Conservation (phyloP, 169 alveolate genomes). For the Cryptosporidium tyzzeri region DNA sequence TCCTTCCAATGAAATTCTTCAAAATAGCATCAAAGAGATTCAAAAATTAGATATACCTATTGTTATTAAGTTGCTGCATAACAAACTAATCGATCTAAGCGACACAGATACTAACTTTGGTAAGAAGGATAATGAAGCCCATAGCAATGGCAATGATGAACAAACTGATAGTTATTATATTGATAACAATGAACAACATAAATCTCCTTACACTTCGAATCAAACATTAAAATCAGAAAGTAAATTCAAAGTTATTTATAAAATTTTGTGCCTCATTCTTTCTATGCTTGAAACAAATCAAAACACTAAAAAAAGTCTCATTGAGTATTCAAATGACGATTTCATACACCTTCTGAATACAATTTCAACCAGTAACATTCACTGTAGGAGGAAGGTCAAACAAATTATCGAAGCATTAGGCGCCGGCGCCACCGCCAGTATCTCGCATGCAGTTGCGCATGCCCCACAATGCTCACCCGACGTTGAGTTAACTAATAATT, state of each 20-base stretch:
- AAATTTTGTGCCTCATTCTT: slow-evolving; percentile 38
- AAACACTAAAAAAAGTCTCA: slow-evolving; percentile 12
- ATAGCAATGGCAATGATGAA: neutral
- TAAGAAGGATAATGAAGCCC: neutral
- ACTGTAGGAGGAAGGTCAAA: slow-evolving; percentile 31
- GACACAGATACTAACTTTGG: neutral
- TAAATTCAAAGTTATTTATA: slow-evolving; percentile 23
- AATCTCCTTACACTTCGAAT: neutral
- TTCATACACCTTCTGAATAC: slow-evolving; percentile 1
- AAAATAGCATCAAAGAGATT: slow-evolving; percentile 25
- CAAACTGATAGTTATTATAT: neutral
- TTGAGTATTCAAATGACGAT: slow-evolving; percentile 1
- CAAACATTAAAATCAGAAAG: neutral
- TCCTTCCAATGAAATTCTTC: slow-evolving; percentile 50
- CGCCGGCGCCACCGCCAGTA: neutral
- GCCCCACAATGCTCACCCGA: neutral
- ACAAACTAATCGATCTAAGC: slow-evolving; percentile 15
- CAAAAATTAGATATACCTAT: slow-evolving; percentile 41
- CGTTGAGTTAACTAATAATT: neutral
- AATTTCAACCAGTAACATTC: slow-evolving; percentile 8
- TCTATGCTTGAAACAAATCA: slow-evolving; percentile 46
- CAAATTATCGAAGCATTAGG: neutral
- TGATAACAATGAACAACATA: slow-evolving; percentile 1
- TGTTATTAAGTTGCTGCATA: slow-evolving; percentile 40
- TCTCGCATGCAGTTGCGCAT: neutral